Percentiles rank a stretch among this genome's conserved stretches.
Conservation (phyloP, 2,329 filamentous ascomycete species). For the Coniochaeta ligniaria region DNA sequence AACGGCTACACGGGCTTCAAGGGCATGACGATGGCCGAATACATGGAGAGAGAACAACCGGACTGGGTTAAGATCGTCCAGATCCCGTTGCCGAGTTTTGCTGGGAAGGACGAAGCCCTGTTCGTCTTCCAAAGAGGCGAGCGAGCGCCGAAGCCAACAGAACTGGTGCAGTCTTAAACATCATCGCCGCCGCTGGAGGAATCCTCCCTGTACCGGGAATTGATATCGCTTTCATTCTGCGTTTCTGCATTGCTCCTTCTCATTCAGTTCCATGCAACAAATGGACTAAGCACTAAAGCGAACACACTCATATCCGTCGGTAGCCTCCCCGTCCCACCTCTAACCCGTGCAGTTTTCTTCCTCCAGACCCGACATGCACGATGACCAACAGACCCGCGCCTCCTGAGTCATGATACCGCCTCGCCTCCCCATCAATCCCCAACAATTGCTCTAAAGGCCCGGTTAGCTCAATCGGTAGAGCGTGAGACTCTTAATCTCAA, state of each 20-base stretch:
- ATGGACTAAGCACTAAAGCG: background rate
- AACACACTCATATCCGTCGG: background rate
- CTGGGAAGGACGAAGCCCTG: slow-evolving; percentile 69
- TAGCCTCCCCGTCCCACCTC: too few species aligned
- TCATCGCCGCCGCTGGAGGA: background rate
- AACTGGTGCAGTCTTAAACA: background rate
- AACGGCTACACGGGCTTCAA: slow-evolving; percentile 70
- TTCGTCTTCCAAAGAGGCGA: slow-evolving; percentile 55
- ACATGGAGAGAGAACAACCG: slow-evolving; percentile 49
- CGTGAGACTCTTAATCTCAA: slow-evolving; percentile 58
- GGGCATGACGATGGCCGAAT: slow-evolving; percentile 57
- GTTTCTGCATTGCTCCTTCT: background rate
- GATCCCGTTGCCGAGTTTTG: slow-evolving; percentile 65
- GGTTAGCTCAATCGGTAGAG: slow-evolving; percentile 67
- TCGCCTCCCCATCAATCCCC: background rate
- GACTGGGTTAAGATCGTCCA: slow-evolving; percentile 55
- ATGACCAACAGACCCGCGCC: background rate
- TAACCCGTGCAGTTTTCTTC: too few species aligned
- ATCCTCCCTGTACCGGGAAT: too few species aligned
- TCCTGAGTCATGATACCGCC: background rate
- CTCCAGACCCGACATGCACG: background rate
- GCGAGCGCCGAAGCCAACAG: slow-evolving; percentile 17
- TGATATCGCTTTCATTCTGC: too few species aligned
- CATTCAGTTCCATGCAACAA: background rate
- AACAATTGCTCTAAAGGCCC: slow-evolving; percentile 23